A percentile compares a stretch with the other conserved stretches of the same genome.
phyloP scores from a whole-genome alignment of 164 flowering plant species.

The Piper betle region DNA sequence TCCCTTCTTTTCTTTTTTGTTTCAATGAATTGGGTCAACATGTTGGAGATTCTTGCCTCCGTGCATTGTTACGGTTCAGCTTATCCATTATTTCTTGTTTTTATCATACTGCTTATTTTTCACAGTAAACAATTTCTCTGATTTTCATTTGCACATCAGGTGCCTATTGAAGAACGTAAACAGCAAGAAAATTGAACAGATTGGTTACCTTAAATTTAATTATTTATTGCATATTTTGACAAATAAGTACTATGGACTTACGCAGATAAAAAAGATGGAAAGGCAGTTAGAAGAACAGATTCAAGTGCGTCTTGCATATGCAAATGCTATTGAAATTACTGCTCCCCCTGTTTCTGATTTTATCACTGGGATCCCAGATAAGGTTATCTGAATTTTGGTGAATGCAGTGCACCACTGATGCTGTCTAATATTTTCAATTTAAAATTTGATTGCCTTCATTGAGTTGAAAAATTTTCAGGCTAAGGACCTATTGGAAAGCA shows the following conservation, averaged over 20 bases:
- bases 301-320: constrained; percentile 23
- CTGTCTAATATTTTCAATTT: background rate
- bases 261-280: constrained; percentile 22
- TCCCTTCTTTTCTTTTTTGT: background rate
- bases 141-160: no score
- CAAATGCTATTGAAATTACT: constrained; percentile 20
- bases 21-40: background rate
- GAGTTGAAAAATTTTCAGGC: constrained; percentile 13
- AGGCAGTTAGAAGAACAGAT: constrained; percentile 28
- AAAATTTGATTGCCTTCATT: no score
- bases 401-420: background rate
- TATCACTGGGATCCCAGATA: constrained; percentile 18
- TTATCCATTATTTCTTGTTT: no score
- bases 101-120: no score
- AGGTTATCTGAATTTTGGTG: constrained; percentile 12
- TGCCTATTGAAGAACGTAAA: no score
- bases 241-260: background rate
- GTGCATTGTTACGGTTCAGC: no score
- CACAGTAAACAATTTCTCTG: no score
- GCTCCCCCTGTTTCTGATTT: constrained; percentile 10
- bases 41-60: background rate
- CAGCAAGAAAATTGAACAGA: no score
- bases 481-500: constrained; percentile 23
- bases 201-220: no score
- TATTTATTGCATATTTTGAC: no score